phyloP scores from a whole-genome alignment of 768 basidiomycete species.

The Tulasnella calospora region DNA sequence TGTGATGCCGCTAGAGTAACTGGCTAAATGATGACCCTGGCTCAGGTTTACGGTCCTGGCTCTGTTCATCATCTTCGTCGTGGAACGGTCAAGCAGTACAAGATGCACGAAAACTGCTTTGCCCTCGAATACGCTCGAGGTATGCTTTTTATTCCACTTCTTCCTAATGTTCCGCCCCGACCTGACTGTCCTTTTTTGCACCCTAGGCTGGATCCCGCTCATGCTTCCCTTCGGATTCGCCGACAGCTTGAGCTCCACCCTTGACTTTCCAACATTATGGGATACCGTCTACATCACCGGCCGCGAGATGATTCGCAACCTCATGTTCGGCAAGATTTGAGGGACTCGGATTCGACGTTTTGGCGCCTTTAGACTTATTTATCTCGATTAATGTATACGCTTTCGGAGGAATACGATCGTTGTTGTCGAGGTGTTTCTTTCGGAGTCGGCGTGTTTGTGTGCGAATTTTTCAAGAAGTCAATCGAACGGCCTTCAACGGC shows the following conservation, averaged over 20 bases:
- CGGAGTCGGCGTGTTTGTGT: not conserved
- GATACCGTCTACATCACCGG: conserved; percentile 71
- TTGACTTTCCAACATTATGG: conserved; percentile 79
- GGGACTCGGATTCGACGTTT: not conserved
- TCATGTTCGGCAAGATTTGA: conserved; percentile 81
- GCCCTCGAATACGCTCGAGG: conserved; percentile 94
- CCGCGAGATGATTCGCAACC: conserved; percentile 76
- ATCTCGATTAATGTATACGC: not conserved
- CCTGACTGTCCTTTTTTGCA: not conserved
- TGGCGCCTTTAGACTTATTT: not conserved
- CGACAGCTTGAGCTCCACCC: conserved; percentile 79
- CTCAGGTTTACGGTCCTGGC: conserved; percentile 64
- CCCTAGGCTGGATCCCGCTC: conserved; percentile 87
- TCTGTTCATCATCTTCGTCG: conserved; percentile 78
- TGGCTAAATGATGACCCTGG: not conserved
- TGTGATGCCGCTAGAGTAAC: not conserved
- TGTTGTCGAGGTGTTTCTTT: not conserved
- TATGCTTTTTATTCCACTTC: conserved; percentile 37
- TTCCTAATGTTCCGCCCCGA: not conserved
- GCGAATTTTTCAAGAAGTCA: not conserved
- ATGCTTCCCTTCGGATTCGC: conserved; percentile 95
- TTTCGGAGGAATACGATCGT: not conserved
- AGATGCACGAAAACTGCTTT: conserved; percentile 94
- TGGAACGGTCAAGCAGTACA: conserved; percentile 90
- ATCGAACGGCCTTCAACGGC: not conserved